Evolutionary conservation across 441 rosid species (phyloP).

Genomic region (Syzygium syzygioides): DNA sequence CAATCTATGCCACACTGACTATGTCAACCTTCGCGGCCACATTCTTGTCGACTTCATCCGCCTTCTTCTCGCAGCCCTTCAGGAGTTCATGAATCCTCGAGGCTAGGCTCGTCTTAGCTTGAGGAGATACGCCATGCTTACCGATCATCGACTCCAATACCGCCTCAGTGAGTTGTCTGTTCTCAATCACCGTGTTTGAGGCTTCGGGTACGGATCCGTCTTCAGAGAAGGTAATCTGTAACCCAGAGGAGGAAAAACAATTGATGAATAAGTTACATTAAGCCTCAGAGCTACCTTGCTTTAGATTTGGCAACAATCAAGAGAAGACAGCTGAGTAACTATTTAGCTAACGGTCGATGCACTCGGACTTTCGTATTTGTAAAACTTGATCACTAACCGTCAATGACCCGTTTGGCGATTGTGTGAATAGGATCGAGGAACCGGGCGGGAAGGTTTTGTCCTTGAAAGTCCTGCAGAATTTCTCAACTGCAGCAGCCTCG

Average conservation of each 20-base stretch:
- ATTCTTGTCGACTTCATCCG: background rate
- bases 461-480: slow-evolving; percentile 49
- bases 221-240: slow-evolving; percentile 52
- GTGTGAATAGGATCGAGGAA: slow-evolving; percentile 69
- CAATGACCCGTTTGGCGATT: slow-evolving; percentile 39
- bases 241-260: background rate
- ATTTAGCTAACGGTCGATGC: background rate
- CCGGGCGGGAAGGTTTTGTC: slow-evolving; percentile 64
- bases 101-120: slow-evolving; percentile 37
- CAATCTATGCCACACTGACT: background rate
- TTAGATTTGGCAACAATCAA: background rate
- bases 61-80: slow-evolving; percentile 3
- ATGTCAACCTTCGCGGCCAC: background rate
- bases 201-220: slow-evolving; percentile 41
- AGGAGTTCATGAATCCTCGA: slow-evolving; percentile 35
- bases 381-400: slow-evolving; percentile 30
- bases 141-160: slow-evolving; percentile 63
- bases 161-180: slow-evolving; percentile 50
- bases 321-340: background rate
- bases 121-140: slow-evolving; percentile 65
- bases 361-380: background rate
- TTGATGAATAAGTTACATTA: background rate
- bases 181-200: slow-evolving; percentile 48
- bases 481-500: slow-evolving; percentile 70
- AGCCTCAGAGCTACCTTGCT: background rate